Percentiles rank a stretch among this genome's conserved stretches.
These are phyloP conservation scores for Aspergillus diversus DNA, from an alignment of 495 filamentous ascomycete species.

Conservation along the genomic window DNA sequence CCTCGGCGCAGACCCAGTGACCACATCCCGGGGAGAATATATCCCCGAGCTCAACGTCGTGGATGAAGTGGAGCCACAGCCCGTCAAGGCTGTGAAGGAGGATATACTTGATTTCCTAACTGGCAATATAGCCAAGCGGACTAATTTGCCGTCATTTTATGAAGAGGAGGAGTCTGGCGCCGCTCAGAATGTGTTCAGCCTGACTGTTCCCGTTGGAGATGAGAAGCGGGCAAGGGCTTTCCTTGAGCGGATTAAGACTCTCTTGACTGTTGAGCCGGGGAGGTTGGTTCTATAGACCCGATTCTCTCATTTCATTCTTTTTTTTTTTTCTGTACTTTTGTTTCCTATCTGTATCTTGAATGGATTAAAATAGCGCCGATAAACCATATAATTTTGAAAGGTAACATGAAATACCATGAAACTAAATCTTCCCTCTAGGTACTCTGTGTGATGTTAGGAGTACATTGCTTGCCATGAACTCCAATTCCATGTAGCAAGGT, in stretches of 20 bases:
- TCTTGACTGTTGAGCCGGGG: constrained; percentile 82
- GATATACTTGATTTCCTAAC: constrained; percentile 81
- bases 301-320: constrained; percentile 16
- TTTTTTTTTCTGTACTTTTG: constrained; percentile 22
- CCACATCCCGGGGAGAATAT: constrained; percentile 62
- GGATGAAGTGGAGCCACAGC: constrained; percentile 28
- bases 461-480: not conserved
- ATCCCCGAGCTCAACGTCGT: constrained; percentile 74
- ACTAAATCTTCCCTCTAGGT: too few species aligned
- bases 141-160: constrained; percentile 18
- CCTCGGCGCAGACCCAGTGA: constrained; percentile 67
- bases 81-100: constrained; percentile 38
- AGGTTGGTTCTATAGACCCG: constrained; percentile 62
- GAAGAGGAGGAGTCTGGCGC: constrained; percentile 34
- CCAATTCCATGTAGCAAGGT: too few species aligned
- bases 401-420: not conserved
- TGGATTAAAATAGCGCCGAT: constrained; percentile 14
- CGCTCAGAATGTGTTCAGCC: constrained; percentile 77
- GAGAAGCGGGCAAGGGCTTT: constrained; percentile 80
- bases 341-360: constrained; percentile 8
- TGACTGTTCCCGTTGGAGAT: constrained; percentile 75
- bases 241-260: constrained; percentile 77
- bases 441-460: not conserved
- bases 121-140: constrained; percentile 46
- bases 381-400: constrained; percentile 2